Evolutionary conservation across 352 stramenopile genomes (phyloP).

Genomic region (Phytophthora quininea): DNA sequence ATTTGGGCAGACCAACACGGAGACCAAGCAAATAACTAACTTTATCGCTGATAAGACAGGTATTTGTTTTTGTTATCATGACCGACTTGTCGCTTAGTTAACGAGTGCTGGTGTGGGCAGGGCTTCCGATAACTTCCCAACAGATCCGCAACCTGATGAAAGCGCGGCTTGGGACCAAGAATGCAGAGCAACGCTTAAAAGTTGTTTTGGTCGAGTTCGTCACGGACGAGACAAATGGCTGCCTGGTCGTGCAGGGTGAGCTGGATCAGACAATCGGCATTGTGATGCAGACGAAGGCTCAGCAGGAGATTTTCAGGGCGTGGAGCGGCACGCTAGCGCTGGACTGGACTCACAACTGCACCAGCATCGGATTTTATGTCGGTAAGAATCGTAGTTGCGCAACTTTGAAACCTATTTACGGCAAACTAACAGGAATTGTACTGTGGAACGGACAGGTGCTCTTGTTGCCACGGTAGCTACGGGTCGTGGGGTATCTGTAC

Average conservation of each 20-base stretch:
- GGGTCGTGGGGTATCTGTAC: not conserved
- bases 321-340: not conserved
- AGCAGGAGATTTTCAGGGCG: not conserved
- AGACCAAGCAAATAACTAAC: conserved; percentile 6
- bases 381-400: conserved; percentile 5
- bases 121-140: not conserved
- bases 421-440: not conserved
- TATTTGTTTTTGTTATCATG: not conserved
- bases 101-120: not conserved
- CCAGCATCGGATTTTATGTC: conserved; percentile 5
- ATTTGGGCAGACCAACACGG: not conserved
- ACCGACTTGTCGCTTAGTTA: not conserved
- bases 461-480: not conserved
- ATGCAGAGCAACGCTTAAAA: not conserved
- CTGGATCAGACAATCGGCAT: not conserved
- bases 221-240: not conserved
- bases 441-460: not conserved
- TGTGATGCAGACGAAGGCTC: not conserved
- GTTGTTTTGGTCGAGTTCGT: not conserved
- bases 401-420: not conserved
- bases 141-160: conserved; percentile 3
- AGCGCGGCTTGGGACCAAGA: not conserved
- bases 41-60: not conserved
- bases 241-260: not conserved
- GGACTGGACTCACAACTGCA: conserved; percentile 7